Evolutionary conservation across 805 yeast genomes (phyloP), one percentile per base, ranked within the genome.

Genomic region (Yarrowia keelungensis): DNA sequence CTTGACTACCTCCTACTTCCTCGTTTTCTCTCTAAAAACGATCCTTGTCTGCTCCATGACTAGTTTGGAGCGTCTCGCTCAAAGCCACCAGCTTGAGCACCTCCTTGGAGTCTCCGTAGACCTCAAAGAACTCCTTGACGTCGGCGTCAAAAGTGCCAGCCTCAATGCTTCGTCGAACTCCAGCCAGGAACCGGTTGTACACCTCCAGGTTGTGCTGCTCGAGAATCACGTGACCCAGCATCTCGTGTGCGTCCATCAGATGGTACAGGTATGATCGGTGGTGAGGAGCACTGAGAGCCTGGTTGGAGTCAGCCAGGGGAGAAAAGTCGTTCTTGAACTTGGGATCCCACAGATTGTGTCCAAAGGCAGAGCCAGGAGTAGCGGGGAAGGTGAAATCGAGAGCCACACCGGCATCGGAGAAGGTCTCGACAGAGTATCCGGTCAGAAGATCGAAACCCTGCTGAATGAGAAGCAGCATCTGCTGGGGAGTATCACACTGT

Each of bases 211-310:
- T 81, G 69, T 81, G 82, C 70, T 75, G 74, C 71, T 80, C 82
- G 42, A 81, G 73, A 10, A 80, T 70, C 54, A 80, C 80, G 75
- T 80, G 77, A 1, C 82, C 82, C 32, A 81, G 75, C 83, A 81
- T 81, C 71, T 81, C 84, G 16, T 73, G 72, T 10, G 82, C 83
- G 42, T 76, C 69, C 39, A 81, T 74, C 35, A 81, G 72, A 69
- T 81, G 84, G 56, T 81, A 82, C n/a, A 81, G 69, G 70, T 81
- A 81, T 14, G 83, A 82, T 22, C 78, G 70, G 69, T 77, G 73
- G 61, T 78, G 78, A 59, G 66, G 75, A 56, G 71, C 73, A 59
- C 61, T 69, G 41, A 71, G 73, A 66, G 42, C 66, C 69, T 68
- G 47, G 50, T 72, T 70, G 22, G 73, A 68, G 11, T 54, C 53